phyloP scores from a whole-genome alignment of 2,329 filamentous ascomycete genomes.

The Stagonosporopsis tanaceti region DNA sequence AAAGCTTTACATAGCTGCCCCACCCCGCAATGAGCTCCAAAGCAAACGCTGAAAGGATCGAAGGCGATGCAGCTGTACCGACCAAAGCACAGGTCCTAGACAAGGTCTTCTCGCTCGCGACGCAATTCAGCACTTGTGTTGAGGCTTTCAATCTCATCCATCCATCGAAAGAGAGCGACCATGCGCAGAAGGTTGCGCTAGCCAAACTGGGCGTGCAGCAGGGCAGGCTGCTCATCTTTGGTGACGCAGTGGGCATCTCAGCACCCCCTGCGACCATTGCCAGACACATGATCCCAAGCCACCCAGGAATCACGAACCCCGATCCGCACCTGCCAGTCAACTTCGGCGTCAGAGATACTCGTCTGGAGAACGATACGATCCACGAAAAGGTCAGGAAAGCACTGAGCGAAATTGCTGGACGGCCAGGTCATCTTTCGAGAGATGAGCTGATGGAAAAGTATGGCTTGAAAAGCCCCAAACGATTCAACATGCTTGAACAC shows the following conservation, averaged over 20 bases:
- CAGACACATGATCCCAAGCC: constrained; percentile 54
- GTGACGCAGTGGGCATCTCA: constrained; percentile 56
- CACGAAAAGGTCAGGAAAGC: constrained; percentile 52
- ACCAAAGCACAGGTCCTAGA: constrained; percentile 47
- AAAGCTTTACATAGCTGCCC: constrained; percentile 25
- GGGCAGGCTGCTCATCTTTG: constrained; percentile 58
- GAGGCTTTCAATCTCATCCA: constrained; percentile 58
- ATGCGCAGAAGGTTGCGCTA: constrained; percentile 54
- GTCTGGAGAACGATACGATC: constrained; percentile 51
- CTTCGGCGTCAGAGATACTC: constrained; percentile 53
- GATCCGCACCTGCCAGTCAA: constrained; percentile 56
- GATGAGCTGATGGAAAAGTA: constrained; percentile 57
- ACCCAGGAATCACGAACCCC: constrained; percentile 55
- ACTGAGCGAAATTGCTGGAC: constrained; percentile 55
- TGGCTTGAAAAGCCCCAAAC: constrained; percentile 55
- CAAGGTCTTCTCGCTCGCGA: constrained; percentile 54
- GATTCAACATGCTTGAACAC: constrained; percentile 47
- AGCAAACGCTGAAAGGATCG: constrained; percentile 26
- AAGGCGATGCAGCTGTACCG: constrained; percentile 29
- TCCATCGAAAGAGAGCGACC: constrained; percentile 52
- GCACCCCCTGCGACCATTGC: constrained; percentile 55
- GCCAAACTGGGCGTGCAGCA: constrained; percentile 57
- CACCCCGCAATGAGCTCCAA: constrained; percentile 40
- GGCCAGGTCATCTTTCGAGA: constrained; percentile 49
- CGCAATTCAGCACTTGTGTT: constrained; percentile 57